A percentile compares a stretch with the other conserved stretches of the same genome.
Conservation (phyloP, 345 rosid species). For the Carallia brachiata region DNA sequence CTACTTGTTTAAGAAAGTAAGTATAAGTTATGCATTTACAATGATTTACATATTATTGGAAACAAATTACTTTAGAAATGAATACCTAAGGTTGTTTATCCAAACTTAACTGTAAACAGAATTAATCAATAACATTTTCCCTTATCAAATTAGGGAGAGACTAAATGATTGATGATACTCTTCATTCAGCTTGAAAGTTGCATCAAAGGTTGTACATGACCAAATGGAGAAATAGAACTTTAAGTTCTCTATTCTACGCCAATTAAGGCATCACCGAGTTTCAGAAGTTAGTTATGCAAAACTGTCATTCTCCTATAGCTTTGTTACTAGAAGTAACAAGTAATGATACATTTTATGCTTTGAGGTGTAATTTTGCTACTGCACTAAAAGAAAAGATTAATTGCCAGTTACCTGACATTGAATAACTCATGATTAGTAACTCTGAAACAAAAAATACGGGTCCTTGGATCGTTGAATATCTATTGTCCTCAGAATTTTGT, state of each 20-base stretch:
- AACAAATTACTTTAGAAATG: neutral
- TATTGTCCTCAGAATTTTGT: neutral
- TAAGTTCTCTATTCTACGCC: neutral
- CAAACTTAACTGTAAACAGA: neutral
- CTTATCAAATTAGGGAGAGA: neutral
- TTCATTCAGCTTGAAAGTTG: neutral
- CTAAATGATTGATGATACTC: neutral
- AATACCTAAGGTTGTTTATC: neutral
- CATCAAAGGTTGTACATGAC: too few relatives aligned
- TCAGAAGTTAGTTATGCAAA: neutral
- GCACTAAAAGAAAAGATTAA: too few relatives aligned
- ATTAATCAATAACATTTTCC: slow-evolving; percentile 1
- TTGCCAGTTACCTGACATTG: too few relatives aligned
- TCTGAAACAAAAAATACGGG: neutral
- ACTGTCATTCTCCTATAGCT: too few relatives aligned
- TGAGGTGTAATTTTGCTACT: too few relatives aligned
- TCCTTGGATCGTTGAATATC: neutral
- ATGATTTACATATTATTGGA: neutral
- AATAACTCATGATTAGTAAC: neutral
- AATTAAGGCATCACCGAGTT: neutral
- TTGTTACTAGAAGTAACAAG: neutral
- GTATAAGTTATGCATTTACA: neutral
- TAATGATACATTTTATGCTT: neutral
- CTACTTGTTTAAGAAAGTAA: slow-evolving; percentile 16
- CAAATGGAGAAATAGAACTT: neutral